These are phyloP conservation scores for Passiflora organensis DNA, from an alignment of 345 rosid genomes.

Conservation along the genomic window DNA sequence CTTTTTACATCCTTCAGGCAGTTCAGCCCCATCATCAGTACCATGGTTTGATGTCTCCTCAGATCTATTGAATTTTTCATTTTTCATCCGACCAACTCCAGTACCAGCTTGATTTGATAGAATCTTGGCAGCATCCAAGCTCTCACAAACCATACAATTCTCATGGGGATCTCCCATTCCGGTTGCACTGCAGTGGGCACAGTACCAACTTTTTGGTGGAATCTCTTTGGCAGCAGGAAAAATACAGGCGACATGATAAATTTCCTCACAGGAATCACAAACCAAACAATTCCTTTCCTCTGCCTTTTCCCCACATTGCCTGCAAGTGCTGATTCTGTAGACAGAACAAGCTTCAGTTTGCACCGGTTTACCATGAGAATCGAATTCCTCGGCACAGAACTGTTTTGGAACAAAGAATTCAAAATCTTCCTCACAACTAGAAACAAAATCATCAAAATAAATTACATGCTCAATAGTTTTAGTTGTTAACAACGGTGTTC, in stretches of 20 bases:
- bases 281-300: conserved; percentile 58
- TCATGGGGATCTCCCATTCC: conserved; percentile 69
- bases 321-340: conserved; percentile 42
- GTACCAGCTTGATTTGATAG: conserved; percentile 23
- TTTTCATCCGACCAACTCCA: conserved; percentile 19
- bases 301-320: conserved; percentile 62
- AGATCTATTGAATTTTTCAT: conserved; percentile 29
- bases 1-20: conserved; percentile 13
- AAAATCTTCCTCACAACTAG: conserved; percentile 4
- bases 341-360: conserved; percentile 30
- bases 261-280: conserved; percentile 85
- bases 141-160: conserved; percentile 67
- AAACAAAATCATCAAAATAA: not conserved
- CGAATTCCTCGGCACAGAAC: conserved; percentile 31
- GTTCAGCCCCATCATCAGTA: conserved; percentile 28
- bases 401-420: conserved; percentile 26
- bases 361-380: conserved; percentile 41
- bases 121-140: conserved; percentile 41
- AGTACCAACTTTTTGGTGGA: conserved; percentile 68
- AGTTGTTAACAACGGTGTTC: no score
- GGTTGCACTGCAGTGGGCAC: conserved; percentile 49
- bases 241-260: conserved; percentile 77
- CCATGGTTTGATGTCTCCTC: conserved; percentile 42
- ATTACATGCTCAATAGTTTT: no score
- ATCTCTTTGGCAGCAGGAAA: conserved; percentile 61